Evolutionary conservation across 305 asterid species (phyloP).

Genomic region (Ajuga reptans): DNA sequence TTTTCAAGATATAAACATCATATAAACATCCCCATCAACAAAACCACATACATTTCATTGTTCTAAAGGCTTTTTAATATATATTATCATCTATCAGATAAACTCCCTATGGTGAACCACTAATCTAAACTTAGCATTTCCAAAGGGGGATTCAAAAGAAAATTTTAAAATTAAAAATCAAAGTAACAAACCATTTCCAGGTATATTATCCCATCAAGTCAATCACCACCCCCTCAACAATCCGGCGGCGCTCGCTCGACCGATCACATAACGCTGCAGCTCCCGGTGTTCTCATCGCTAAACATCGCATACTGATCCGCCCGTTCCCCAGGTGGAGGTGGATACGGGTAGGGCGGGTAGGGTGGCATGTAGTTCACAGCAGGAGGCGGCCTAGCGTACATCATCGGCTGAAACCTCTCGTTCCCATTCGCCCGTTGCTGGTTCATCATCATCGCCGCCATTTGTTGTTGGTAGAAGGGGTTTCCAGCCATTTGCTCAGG

Average conservation of each 20-base stretch:
- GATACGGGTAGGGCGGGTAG: constrained; percentile 41
- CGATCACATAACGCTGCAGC: constrained; percentile 67
- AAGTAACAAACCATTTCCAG: constrained; percentile 36
- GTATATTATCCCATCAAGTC: constrained; percentile 37
- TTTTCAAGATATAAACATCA: constrained; percentile 37
- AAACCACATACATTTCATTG: constrained; percentile 29
- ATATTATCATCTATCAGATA: constrained; percentile 37
- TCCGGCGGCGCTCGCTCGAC: not conserved
- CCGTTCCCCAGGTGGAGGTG: constrained; percentile 51
- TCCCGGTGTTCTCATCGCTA: constrained; percentile 64
- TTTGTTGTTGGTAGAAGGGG: constrained; percentile 44
- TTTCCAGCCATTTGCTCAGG: constrained; percentile 35
- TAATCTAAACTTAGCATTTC: constrained; percentile 39
- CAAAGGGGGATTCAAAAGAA: not conserved
- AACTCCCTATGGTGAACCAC: constrained; percentile 33
- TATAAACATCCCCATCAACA: constrained; percentile 43
- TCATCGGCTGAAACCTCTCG: constrained; percentile 68
- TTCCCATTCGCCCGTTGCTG: constrained; percentile 50
- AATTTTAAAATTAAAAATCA: constrained; percentile 20
- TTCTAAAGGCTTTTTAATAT: constrained; percentile 35
- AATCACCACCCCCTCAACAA: not conserved
- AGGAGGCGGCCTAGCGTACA: constrained; percentile 58
- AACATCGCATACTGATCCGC: constrained; percentile 54
- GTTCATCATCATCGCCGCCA: constrained; percentile 66
- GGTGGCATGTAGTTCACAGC: constrained; percentile 62